Conservation (phyloP, 179 eudicot genomes). For the Heliamphora pulchella region DNA sequence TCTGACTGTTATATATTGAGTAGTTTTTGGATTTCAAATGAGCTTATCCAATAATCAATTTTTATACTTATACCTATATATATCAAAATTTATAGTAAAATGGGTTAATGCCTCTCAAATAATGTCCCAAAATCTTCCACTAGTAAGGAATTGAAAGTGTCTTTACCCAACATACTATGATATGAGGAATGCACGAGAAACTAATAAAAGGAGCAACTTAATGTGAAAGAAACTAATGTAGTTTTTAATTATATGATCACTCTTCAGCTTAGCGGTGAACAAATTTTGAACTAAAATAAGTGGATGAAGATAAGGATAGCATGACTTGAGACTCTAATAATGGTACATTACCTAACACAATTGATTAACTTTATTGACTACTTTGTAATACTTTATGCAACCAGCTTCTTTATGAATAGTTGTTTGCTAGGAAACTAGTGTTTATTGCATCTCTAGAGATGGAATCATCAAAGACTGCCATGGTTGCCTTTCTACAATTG, state of each 20-base stretch:
- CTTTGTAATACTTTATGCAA: not conserved
- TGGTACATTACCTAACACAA: constrained; percentile 3
- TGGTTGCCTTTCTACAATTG: not conserved
- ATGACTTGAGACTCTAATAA: not conserved
- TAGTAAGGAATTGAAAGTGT: too few species aligned
- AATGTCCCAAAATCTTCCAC: too few species aligned
- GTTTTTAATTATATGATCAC: not conserved
- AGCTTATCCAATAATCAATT: too few species aligned
- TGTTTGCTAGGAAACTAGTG: not conserved
- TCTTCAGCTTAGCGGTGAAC: not conserved
- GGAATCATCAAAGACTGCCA: not conserved
- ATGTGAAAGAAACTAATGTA: not conserved
- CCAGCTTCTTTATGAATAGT: not conserved
- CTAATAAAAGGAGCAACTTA: not conserved
- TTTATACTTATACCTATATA: too few species aligned
- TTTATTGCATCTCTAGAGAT: not conserved
- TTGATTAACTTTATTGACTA: not conserved
- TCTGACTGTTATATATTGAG: too few species aligned
- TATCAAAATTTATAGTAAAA: too few species aligned
- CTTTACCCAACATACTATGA: too few species aligned
- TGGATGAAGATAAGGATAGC: not conserved
- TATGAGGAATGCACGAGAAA: too few species aligned
- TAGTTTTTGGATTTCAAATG: too few species aligned
- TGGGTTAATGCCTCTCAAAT: too few species aligned
- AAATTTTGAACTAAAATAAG: not conserved